Conservation (phyloP, 176 grass and related monocot genomes). For the Poa annua region DNA sequence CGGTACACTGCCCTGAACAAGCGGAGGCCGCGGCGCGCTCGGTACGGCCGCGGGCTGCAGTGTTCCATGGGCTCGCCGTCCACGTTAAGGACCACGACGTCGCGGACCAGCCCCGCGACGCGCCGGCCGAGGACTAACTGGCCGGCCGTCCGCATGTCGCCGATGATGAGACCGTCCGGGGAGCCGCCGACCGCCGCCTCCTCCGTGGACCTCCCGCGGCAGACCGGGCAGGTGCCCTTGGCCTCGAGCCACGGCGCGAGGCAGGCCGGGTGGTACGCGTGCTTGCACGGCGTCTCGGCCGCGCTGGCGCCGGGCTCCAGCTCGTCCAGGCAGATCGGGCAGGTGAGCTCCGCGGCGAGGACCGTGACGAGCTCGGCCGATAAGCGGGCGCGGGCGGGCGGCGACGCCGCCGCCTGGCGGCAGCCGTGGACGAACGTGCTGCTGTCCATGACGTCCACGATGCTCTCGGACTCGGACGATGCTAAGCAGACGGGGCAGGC, state of each 20-base stretch:
- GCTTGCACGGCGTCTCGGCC: conserved; percentile 33
- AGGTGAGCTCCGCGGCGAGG: not conserved
- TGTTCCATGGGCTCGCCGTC: not conserved
- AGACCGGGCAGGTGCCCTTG: conserved; percentile 37
- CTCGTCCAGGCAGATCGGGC: conserved; percentile 43
- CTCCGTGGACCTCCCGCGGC: not conserved
- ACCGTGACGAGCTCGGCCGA: not conserved
- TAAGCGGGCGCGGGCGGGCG: not conserved
- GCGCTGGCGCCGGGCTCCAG: not conserved
- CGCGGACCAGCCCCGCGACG: not conserved
- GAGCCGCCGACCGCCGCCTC: not conserved
- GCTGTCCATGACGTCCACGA: conserved; percentile 21
- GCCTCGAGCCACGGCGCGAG: conserved; percentile 26
- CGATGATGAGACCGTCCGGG: conserved; percentile 38
- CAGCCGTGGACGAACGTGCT: not conserved
- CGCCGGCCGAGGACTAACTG: conserved; percentile 27
- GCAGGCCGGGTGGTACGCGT: conserved; percentile 41
- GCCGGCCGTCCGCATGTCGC: not conserved
- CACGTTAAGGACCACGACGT: not conserved
- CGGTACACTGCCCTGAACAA: not conserved
- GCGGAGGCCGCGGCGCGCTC: not conserved
- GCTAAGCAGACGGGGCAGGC: not conserved
- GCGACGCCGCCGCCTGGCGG: not conserved
- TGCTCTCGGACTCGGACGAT: conserved; percentile 36
- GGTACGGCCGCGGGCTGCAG: not conserved